phyloP scores from a whole-genome alignment of 108 stramenopile species.

The Fragilariopsis cylindrus region DNA sequence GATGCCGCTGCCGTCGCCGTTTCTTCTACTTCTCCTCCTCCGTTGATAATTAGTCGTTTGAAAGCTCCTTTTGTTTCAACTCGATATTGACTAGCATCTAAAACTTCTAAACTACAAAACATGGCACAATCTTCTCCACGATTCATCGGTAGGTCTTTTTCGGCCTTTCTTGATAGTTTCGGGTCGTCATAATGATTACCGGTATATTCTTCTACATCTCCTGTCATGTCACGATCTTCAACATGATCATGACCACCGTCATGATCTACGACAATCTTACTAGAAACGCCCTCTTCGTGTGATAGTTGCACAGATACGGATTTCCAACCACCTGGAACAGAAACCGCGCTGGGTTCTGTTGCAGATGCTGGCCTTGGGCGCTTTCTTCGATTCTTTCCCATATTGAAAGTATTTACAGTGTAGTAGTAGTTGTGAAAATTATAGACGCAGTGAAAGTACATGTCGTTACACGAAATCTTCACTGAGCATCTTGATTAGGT shows the following conservation, averaged over 20 bases:
- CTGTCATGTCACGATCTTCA: not conserved
- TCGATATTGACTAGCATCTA: constrained; percentile 55
- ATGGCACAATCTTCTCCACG: constrained; percentile 57
- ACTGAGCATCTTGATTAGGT: too few relatives aligned
- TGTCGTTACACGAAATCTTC: too few relatives aligned
- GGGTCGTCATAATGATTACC: constrained; percentile 54
- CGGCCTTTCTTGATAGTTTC: constrained; percentile 11
- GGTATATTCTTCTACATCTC: not conserved
- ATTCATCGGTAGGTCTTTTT: constrained; percentile 37
- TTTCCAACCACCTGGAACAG: not conserved
- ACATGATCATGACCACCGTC: not conserved
- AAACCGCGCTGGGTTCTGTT: not conserved
- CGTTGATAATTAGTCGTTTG: constrained; percentile 28
- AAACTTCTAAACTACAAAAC: constrained; percentile 68
- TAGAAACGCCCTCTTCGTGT: not conserved
- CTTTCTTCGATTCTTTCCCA: constrained; percentile 8
- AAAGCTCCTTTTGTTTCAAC: constrained; percentile 41
- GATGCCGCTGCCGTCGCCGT: constrained; percentile 4
- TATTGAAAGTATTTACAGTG: not conserved
- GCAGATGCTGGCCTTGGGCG: constrained; percentile 5
- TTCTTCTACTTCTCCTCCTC: constrained; percentile 4
- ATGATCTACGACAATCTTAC: not conserved
- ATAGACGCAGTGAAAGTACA: not conserved
- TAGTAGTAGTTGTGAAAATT: not conserved
- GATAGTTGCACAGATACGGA: not conserved